Conservation (phyloP, 1,139 yeast genomes). For the Suhomyces bokatorum region DNA sequence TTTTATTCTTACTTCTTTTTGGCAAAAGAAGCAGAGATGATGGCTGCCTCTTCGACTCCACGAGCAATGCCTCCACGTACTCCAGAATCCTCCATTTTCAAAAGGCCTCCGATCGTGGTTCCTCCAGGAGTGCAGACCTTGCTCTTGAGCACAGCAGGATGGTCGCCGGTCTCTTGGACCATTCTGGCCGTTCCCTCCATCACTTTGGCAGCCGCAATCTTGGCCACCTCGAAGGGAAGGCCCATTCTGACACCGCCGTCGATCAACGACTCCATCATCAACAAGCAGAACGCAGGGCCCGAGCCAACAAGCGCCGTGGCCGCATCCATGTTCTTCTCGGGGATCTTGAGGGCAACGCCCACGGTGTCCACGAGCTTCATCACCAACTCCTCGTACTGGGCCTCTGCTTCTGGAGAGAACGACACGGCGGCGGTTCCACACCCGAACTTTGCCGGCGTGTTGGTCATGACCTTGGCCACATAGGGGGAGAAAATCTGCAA, state of each 20-base stretch:
- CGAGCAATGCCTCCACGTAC: constrained; percentile 84
- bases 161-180: constrained; percentile 81
- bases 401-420: constrained; percentile 53
- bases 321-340: constrained; percentile 94
- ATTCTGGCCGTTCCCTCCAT: constrained; percentile 95
- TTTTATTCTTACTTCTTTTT: constrained; percentile 45
- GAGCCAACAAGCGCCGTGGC: constrained; percentile 95
- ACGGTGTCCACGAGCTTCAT: constrained; percentile 61
- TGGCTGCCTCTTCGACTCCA: constrained; percentile 89
- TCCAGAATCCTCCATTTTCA: constrained; percentile 89
- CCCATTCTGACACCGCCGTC: constrained; percentile 98
- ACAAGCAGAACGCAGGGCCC: constrained; percentile 91
- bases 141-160: constrained; percentile 88
- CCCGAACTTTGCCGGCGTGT: constrained; percentile 92
- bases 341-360: constrained; percentile 70
- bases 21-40: constrained; percentile 76
- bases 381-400: constrained; percentile 52
- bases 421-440: constrained; percentile 92
- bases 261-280: constrained; percentile 87
- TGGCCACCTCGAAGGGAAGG: constrained; percentile 80
- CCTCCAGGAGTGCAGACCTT: constrained; percentile 98
- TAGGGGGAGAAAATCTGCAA: constrained; percentile 53
- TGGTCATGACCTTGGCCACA: constrained; percentile 94
- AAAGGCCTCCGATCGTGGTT: constrained; percentile 92
- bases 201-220: constrained; percentile 91